Conservation (phyloP, 2,329 filamentous ascomycete genomes). For the Dothideomycetes sp. region DNA sequence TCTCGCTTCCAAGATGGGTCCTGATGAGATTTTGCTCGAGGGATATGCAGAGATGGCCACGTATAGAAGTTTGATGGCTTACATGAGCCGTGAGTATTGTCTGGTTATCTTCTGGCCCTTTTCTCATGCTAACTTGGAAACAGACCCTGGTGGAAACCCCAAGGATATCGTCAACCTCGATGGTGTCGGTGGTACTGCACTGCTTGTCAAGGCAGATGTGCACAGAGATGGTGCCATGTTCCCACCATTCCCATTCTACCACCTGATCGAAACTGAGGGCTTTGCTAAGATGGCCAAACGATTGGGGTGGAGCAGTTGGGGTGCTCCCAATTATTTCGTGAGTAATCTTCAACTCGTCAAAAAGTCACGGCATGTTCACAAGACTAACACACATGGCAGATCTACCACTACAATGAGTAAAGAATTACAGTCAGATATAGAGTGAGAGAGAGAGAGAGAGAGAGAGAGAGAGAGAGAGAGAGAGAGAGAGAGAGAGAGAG, state of each 20-base stretch:
- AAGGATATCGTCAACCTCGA: conserved; percentile 56
- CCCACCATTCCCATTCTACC: conserved; percentile 89
- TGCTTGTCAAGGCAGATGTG: conserved; percentile 93
- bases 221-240: conserved; percentile 98
- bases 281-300: conserved; percentile 95
- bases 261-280: conserved; percentile 94
- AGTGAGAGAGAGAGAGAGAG: no score
- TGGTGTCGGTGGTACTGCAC: conserved; percentile 84
- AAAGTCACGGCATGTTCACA: no score
- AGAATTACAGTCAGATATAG: background rate
- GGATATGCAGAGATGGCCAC: conserved; percentile 91
- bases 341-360: no score
- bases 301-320: conserved; percentile 74
- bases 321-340: conserved; percentile 96
- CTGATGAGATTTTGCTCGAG: conserved; percentile 86
- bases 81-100: conserved; percentile 52
- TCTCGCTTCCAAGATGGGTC: conserved; percentile 69
- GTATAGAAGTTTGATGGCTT: conserved; percentile 84
- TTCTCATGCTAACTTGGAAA: background rate
- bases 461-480: no score
- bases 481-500: no score
- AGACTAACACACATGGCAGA: no score
- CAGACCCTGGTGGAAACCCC: conserved; percentile 22
- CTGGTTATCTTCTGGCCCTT: background rate
- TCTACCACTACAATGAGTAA: conserved; percentile 83